Percentiles rank a stretch among this genome's conserved stretches.
phyloP scores from a whole-genome alignment of 257 asterid species.

The Fraxinus pennsylvanica region DNA sequence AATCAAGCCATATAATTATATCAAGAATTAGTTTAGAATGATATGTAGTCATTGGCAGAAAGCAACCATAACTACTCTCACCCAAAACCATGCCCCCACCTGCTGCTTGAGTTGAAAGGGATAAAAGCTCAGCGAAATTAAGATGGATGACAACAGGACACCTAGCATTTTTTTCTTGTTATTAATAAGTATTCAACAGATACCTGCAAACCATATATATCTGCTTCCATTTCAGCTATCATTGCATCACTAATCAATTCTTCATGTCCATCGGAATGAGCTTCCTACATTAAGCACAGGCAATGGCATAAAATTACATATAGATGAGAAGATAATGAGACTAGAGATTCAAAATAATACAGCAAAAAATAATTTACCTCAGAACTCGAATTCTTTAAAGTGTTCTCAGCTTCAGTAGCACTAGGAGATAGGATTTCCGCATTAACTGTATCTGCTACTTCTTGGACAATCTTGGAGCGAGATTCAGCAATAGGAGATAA shows the following conservation, averaged over 20 bases:
- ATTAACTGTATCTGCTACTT: conserved; percentile 30
- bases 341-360: conserved; percentile 14
- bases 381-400: conserved; percentile 39
- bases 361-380: conserved; percentile 41
- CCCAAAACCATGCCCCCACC: not conserved
- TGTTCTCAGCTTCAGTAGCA: conserved; percentile 36
- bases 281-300: conserved; percentile 46
- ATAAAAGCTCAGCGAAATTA: not conserved
- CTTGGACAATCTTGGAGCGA: conserved; percentile 24
- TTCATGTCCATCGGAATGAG: conserved; percentile 36
- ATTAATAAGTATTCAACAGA: not conserved
- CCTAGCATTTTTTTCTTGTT: not conserved
- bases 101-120: not conserved
- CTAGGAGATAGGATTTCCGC: conserved; percentile 29
- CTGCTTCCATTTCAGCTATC: conserved; percentile 86
- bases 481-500: conserved; percentile 34
- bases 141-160: not conserved
- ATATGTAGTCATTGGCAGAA: not conserved
- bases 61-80: not conserved
- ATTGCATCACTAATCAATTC: conserved; percentile 64
- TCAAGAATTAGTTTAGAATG: not conserved
- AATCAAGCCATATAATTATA: not conserved
- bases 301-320: conserved; percentile 22
- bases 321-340: conserved; percentile 10
- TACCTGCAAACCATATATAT: conserved; percentile 79